Conservation (phyloP, 768 basidiomycete genomes). For the Lentinula edodes region DNA sequence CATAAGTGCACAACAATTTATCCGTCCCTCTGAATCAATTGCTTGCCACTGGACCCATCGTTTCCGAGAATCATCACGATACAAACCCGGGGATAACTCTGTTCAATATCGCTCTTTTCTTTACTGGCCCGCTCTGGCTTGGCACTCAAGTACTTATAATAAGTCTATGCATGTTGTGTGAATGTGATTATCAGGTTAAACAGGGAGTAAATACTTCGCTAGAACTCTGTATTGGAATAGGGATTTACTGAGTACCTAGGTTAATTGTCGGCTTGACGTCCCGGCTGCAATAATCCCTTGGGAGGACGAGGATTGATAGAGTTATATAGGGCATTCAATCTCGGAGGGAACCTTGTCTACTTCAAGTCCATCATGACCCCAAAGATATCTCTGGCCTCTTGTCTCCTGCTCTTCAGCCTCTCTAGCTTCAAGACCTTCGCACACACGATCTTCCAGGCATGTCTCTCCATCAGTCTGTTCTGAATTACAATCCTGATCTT, state of each 20-base stretch:
- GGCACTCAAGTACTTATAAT: background rate
- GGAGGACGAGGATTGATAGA: background rate
- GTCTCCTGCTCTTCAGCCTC: background rate
- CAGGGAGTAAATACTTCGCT: background rate
- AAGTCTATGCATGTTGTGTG: background rate
- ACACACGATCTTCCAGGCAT: conserved; percentile 8
- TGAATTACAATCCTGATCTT: background rate
- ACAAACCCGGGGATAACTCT: background rate
- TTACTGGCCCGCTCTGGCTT: background rate
- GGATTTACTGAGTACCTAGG: background rate
- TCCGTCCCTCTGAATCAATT: too few species aligned
- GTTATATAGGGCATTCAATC: background rate
- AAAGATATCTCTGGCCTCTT: background rate
- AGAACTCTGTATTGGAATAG: background rate
- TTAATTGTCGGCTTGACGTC: background rate
- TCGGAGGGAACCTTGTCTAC: background rate
- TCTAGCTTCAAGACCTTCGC: background rate
- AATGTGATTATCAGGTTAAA: background rate
- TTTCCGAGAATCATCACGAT: background rate
- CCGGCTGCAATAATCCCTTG: too few species aligned
- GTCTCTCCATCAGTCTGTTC: background rate
- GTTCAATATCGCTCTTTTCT: background rate
- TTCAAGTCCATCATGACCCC: background rate
- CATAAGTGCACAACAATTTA: too few species aligned
- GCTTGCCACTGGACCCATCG: background rate